Percentiles rank a stretch among this genome's conserved stretches.
Evolutionary conservation across 352 stramenopile species (phyloP).

Genomic region (Phytophthora europaea): DNA sequence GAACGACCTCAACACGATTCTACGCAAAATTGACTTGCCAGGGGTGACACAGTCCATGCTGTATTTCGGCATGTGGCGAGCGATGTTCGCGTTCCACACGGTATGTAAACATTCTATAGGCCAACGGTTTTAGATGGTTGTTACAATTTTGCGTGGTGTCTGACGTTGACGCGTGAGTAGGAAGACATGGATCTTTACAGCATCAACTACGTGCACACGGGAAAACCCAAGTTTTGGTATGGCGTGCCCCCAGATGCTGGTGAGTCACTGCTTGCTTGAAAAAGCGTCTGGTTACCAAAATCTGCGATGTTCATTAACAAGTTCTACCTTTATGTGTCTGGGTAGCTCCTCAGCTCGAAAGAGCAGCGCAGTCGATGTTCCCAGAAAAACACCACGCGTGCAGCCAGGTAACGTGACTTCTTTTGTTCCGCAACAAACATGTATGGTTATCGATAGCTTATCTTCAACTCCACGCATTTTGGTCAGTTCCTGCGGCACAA

Average conservation of each 20-base stretch:
- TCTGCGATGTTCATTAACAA: not conserved
- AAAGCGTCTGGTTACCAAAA: not conserved
- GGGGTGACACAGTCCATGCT: constrained; percentile 93
- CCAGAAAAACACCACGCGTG: constrained; percentile 88
- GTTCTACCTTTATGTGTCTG: not conserved
- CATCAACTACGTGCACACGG: constrained; percentile 95
- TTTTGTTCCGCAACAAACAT: not conserved
- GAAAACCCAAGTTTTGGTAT: constrained; percentile 96
- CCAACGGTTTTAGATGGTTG: not conserved
- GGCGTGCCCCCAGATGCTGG: constrained; percentile 79
- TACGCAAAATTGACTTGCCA: constrained; percentile 81
- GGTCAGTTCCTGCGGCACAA: constrained; percentile 94
- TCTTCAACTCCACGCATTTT: not conserved
- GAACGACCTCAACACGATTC: constrained; percentile 89
- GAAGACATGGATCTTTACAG: constrained; percentile 96
- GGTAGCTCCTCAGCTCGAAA: constrained; percentile 80
- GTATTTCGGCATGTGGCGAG: constrained; percentile 95
- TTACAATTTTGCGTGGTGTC: not conserved
- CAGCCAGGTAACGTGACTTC: constrained; percentile 51
- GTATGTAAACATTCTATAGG: constrained; percentile 36
- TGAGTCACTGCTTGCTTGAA: constrained; percentile 16
- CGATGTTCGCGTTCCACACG: constrained; percentile 95
- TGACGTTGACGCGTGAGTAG: constrained; percentile 33
- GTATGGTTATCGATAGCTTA: not conserved
- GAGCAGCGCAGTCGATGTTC: constrained; percentile 87